phyloP scores from a whole-genome alignment of 2,329 filamentous ascomycete species.

The Fusarium gaditjirri region DNA sequence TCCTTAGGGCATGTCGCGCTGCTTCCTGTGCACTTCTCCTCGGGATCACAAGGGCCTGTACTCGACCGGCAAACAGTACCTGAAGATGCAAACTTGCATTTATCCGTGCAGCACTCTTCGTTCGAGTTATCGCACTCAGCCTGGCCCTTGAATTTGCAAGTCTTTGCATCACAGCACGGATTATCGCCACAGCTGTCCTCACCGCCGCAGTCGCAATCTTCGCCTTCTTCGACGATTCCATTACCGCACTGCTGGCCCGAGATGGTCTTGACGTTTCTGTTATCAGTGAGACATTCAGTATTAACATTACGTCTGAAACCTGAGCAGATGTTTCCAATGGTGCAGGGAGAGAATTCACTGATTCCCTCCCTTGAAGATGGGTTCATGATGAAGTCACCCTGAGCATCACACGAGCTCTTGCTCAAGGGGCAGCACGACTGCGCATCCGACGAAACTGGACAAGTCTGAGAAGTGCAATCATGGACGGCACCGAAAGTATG shows the following conservation, averaged over 20 bases:
- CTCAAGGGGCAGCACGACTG: conserved; percentile 84
- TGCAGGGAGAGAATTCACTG: conserved; percentile 85
- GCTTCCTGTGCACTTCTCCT: conserved; percentile 82
- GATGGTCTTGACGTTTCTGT: conserved; percentile 83
- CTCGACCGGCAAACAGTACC: conserved; percentile 82
- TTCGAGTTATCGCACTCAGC: conserved; percentile 85
- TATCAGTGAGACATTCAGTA: conserved; percentile 82
- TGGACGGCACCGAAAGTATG: conserved; percentile 97
- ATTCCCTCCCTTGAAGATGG: conserved; percentile 82
- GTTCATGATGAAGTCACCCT: conserved; percentile 92
- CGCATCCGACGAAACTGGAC: conserved; percentile 66
- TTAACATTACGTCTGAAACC: conserved; percentile 83
- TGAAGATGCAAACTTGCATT: conserved; percentile 74
- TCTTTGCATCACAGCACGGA: conserved; percentile 83
- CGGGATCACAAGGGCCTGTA: conserved; percentile 84
- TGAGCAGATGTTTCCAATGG: conserved; percentile 92
- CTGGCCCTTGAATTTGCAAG: conserved; percentile 82
- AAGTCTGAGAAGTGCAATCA: conserved; percentile 81
- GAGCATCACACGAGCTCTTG: conserved; percentile 74
- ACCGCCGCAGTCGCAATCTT: conserved; percentile 97
- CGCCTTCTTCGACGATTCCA: conserved; percentile 92
- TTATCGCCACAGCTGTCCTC: conserved; percentile 76
- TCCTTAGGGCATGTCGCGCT: conserved; percentile 80
- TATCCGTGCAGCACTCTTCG: conserved; percentile 79
- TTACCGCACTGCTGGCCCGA: conserved; percentile 91